Evolutionary conservation across 2,329 filamentous ascomycete genomes (phyloP).

Genomic region (Venturia nashicola): DNA sequence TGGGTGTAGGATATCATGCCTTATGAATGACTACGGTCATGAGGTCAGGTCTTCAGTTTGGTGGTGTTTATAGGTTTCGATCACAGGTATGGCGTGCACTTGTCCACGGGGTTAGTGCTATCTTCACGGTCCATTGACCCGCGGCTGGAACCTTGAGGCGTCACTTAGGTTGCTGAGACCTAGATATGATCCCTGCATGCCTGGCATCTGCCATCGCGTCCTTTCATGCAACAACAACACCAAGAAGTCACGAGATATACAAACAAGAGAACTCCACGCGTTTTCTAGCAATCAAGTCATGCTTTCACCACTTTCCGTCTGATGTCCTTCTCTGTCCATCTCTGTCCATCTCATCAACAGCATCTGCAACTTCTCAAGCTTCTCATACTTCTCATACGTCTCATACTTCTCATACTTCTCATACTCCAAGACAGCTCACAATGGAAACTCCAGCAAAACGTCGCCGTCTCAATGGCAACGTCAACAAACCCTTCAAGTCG

Average conservation of each 20-base stretch:
- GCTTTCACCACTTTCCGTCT: neutral
- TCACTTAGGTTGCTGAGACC: neutral
- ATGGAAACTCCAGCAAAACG: conserved; percentile 45
- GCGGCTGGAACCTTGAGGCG: neutral
- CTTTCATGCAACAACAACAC: neutral
- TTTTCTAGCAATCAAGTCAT: neutral
- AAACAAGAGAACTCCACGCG: neutral
- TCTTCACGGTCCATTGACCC: neutral
- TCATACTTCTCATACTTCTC: no score
- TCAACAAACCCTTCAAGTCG: conserved; percentile 62
- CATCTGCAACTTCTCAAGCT: no score
- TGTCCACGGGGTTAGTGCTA: no score
- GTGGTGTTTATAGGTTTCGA: neutral
- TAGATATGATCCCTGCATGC: neutral
- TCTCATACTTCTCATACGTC: no score
- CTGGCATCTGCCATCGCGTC: neutral
- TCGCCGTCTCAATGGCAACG: conserved; percentile 46
- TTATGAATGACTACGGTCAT: neutral
- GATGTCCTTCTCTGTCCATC: neutral
- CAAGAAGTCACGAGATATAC: neutral
- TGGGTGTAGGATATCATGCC: neutral
- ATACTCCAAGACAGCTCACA: conserved; percentile 9
- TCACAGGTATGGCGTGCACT: neutral
- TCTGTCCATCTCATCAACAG: neutral
- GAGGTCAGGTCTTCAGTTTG: neutral